Percentiles rank a stretch among this genome's conserved stretches.
Evolutionary conservation across 805 yeast species (phyloP).

Genomic region (Candida insectalens): DNA sequence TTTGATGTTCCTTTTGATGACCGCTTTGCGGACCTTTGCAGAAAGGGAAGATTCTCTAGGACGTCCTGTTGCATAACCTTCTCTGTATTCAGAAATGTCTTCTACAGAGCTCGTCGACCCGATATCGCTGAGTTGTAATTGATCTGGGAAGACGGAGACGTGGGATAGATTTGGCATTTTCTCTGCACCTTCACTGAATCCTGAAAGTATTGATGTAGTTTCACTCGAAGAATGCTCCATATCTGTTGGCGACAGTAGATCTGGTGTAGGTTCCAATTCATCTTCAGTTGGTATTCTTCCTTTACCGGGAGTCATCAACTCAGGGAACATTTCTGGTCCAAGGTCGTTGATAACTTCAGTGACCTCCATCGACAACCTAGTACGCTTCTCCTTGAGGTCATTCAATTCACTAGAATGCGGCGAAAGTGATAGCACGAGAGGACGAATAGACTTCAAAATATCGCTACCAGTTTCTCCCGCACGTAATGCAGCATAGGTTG

Average conservation of each 20-base stretch:
- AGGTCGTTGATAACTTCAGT: slow-evolving; percentile 71
- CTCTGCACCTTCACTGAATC: slow-evolving; percentile 15
- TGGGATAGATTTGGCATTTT: slow-evolving; percentile 20
- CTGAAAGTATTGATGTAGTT: slow-evolving; percentile 17
- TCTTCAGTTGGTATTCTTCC: too few relatives aligned
- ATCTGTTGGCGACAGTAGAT: too few relatives aligned
- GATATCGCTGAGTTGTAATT: slow-evolving; percentile 13
- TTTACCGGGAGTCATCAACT: too few relatives aligned
- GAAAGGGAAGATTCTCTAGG: too few relatives aligned
- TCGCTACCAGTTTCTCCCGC: slow-evolving; percentile 95
- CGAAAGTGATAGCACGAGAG: slow-evolving; percentile 54
- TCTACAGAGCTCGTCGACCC: slow-evolving; percentile 6
- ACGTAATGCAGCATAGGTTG: slow-evolving; percentile 80
- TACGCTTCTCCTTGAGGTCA: slow-evolving; percentile 53
- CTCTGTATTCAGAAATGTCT: too few relatives aligned
- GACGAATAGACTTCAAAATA: slow-evolving; percentile 72
- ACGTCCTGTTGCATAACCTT: too few relatives aligned
- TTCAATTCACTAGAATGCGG: slow-evolving; percentile 40
- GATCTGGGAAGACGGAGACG: slow-evolving; percentile 26
- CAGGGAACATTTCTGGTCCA: slow-evolving; percentile 84
- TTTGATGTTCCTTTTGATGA: too few relatives aligned
- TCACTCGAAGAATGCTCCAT: slow-evolving; percentile 6
- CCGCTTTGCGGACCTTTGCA: too few relatives aligned
- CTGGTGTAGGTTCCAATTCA: too few relatives aligned
- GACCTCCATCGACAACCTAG: slow-evolving; percentile 56